A percentile compares a stretch with the other conserved stretches of the same genome.
Evolutionary conservation across 2,329 filamentous ascomycete genomes (phyloP).

Genomic region (Diaporthe citri): DNA sequence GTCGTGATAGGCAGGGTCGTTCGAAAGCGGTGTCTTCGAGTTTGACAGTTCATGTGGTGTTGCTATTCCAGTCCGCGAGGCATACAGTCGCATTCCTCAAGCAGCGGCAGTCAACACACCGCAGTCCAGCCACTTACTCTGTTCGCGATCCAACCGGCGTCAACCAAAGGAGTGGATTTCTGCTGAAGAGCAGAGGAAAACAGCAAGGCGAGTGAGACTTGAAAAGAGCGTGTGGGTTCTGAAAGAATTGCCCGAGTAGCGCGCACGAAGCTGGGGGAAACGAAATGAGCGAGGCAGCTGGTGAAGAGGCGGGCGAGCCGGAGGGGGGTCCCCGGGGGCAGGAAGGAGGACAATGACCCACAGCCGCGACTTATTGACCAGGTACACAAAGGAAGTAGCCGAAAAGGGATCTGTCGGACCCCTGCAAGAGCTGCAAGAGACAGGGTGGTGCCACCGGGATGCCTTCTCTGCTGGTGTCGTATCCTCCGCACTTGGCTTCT

Average conservation of each 20-base stretch:
- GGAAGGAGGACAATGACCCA: slow-evolving; percentile 22
- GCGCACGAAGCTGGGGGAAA: slow-evolving; percentile 13
- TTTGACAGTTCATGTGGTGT: slow-evolving; percentile 26
- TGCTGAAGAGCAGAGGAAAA: slow-evolving; percentile 31
- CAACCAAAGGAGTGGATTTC: slow-evolving; percentile 35
- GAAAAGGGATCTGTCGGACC: slow-evolving; percentile 17
- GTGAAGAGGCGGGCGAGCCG: slow-evolving; percentile 19
- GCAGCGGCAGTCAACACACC: slow-evolving; percentile 21
- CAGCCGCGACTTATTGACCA: slow-evolving; percentile 2
- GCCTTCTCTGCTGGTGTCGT: slow-evolving; percentile 7
- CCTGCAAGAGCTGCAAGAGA: slow-evolving; percentile 35
- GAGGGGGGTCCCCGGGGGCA: slow-evolving; percentile 18
- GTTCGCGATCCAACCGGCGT: slow-evolving; percentile 11
- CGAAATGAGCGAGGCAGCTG: slow-evolving; percentile 31
- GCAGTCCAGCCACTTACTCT: slow-evolving; percentile 20
- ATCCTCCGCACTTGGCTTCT: slow-evolving; percentile 33
- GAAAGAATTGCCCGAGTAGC: slow-evolving; percentile 31
- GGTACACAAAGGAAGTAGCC: slow-evolving; percentile 28
- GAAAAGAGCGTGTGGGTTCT: slow-evolving; percentile 25
- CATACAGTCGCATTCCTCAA: slow-evolving; percentile 36
- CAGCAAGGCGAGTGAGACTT: background rate
- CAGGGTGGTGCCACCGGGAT: slow-evolving; percentile 15
- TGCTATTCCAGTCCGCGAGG: slow-evolving; percentile 31
- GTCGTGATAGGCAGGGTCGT: slow-evolving; percentile 6
- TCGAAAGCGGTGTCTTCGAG: slow-evolving; percentile 27